These are phyloP conservation scores for Picochlorum sp. DNA, from an alignment of 139 green algal species.

Conservation along the genomic window DNA sequence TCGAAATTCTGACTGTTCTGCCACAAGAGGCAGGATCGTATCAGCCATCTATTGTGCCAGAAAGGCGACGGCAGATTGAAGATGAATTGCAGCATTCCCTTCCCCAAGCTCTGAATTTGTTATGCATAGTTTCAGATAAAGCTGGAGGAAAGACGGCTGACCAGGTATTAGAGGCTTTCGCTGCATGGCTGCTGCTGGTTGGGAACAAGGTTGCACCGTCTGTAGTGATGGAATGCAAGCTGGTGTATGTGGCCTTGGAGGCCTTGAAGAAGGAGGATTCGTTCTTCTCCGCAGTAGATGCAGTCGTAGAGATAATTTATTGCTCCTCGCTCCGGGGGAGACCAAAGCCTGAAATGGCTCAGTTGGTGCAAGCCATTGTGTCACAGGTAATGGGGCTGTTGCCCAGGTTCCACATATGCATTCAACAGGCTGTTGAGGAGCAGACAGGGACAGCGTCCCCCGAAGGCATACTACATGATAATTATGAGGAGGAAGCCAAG, in stretches of 20 bases:
- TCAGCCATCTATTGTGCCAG: constrained; percentile 61
- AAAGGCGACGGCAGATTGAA: constrained; percentile 55
- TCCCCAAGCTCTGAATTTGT: constrained; percentile 50
- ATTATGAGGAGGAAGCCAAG: constrained; percentile 79
- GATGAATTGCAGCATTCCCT: constrained; percentile 44
- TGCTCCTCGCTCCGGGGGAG: constrained; percentile 17
- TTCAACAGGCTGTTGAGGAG: constrained; percentile 29
- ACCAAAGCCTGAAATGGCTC: constrained; percentile 42
- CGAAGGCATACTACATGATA: constrained; percentile 24
- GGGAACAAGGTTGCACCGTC: constrained; percentile 8
- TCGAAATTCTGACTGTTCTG: constrained; percentile 82
- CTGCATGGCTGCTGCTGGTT: constrained; percentile 64
- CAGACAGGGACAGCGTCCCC: constrained; percentile 1
- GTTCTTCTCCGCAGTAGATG: constrained; percentile 75
- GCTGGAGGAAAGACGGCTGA: not conserved
- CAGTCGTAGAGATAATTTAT: constrained; percentile 45
- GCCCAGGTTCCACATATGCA: constrained; percentile 51
- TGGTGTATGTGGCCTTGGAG: constrained; percentile 55
- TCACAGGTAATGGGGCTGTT: constrained; percentile 67
- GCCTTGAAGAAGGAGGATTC: constrained; percentile 41
- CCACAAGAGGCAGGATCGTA: constrained; percentile 73
- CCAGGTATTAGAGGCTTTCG: constrained; percentile 63
- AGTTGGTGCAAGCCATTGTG: constrained; percentile 64
- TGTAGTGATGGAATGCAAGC: constrained; percentile 18
- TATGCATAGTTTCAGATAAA: constrained; percentile 35